Base-by-base conservation (phyloP, 305 asterid species). In the Rubia tinctorum region DNA sequence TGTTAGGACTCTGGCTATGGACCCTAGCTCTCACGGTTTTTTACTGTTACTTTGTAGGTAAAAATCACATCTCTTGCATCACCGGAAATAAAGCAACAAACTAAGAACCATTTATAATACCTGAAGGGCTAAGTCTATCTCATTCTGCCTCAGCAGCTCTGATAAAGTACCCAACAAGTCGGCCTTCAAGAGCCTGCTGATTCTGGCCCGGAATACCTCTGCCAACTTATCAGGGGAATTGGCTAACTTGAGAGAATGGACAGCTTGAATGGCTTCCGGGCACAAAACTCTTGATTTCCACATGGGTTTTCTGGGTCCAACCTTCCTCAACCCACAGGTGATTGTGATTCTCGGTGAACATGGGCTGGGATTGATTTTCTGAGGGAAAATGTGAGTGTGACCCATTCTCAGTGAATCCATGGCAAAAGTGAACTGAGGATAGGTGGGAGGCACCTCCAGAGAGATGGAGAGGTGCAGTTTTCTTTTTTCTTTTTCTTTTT, bases 91-190 rank as follows among this genome's bases (percentile, higher is more conserved):
- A 3, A 30, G 14, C 12, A 30, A 18, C 8, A 65, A 65, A 37
- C 2, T 5, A 10, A 12, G 51, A 65, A 14, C 69, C 51, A 39
- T 39, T 8, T 6, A 14, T 60, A 8, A 71, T 84, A 88, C 95
- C 92, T 79, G 76, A 74, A 88, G 78, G 68, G 95, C 82, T 75
- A 90, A 81, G 72, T 87, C 85, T 72, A 87, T 55, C 72, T 90
- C 87, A 58, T 90, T 87, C 73, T 90, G 96, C 79, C 95, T 83
- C 86, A 82, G 92, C 80, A 90, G 77, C 78, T 90, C 95, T 49
- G 85, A 77, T 77, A 90, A 74, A 3, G 89, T 49, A 71, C 86
- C 93, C 83, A 87, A 72, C 73, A 90, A 80, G 77, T 90, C 96
- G 70, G 86, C 87, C 81, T 87, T 90, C 82, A 90, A 76, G 75